Conservation (phyloP, 805 yeast genomes). For the Ogataea henricii region DNA sequence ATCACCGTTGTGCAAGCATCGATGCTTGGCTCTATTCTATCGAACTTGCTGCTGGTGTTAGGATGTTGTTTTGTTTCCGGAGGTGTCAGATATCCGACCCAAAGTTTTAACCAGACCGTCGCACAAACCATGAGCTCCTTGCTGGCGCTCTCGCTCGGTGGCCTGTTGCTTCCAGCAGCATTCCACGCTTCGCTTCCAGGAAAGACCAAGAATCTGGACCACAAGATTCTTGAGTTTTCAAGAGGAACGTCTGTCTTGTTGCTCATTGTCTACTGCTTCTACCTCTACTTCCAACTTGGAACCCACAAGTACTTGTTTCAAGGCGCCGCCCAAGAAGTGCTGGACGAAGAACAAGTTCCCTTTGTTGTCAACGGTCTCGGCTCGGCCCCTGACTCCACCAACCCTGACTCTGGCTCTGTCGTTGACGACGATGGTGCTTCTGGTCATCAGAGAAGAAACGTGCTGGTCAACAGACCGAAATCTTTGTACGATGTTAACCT, state of each 20-base stretch:
- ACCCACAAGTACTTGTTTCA: constrained; percentile 84
- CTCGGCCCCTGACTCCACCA: background rate
- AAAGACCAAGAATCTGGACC: constrained; percentile 28
- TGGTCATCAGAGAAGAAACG: constrained; percentile 28
- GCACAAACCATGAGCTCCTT: constrained; percentile 98
- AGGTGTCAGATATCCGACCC: constrained; percentile 83
- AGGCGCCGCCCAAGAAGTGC: constrained; percentile 41
- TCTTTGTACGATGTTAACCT: constrained; percentile 30
- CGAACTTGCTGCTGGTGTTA: constrained; percentile 83
- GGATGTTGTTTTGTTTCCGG: constrained; percentile 97
- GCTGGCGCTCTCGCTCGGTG: constrained; percentile 87
- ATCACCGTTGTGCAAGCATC: constrained; percentile 95
- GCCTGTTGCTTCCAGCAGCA: constrained; percentile 92
- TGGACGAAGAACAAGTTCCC: constrained; percentile 11
- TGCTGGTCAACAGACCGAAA: constrained; percentile 32
- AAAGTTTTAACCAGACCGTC: constrained; percentile 89
- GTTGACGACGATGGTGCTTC: constrained; percentile 7
- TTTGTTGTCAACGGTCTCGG: background rate
- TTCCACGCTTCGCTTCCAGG: constrained; percentile 78
- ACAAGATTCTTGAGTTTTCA: constrained; percentile 67
- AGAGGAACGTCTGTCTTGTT: constrained; percentile 84
- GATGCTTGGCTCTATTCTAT: constrained; percentile 91
- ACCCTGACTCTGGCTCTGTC: background rate
- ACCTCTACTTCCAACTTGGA: constrained; percentile 82
- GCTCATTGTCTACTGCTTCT: constrained; percentile 73